Evolutionary conservation across 2,329 filamentous ascomycete genomes (phyloP), one percentile per base, ranked within the genome.

Genomic region (Ophidiomyces ophidiicola): DNA sequence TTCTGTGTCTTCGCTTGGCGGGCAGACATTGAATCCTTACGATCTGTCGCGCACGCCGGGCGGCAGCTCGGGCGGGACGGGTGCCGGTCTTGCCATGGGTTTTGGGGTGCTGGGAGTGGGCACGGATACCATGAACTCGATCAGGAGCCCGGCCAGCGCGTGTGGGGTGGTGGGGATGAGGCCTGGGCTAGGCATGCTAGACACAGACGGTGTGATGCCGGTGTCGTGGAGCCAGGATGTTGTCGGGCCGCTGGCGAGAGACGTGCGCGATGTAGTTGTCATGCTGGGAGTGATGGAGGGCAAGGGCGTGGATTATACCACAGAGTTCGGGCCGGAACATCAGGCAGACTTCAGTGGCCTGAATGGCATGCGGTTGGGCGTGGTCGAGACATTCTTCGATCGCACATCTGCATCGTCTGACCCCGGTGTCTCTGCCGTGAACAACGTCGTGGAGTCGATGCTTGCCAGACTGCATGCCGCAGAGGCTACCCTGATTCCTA

Each of bases 11-110:
- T 78, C 72, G 0, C 52, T 77, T 0, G 75, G 74, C 8, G 76
- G 77, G 0, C 77, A 81, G 54, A 78, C 76, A 0, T 53, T 72
- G 44, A 80, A 80, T 52, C 75, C 77, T 0, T 82, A 84, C 47
- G 76, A 82, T 52, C 54, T 61, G 1, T 67, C 65, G 0, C 69
- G 80, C n/a, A 80, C 76, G 0, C 76, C 76, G 0, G 77, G 76
- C 3, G 77, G 76, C 1, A 76, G 70, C 31, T 77, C 72, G 20
- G 76, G 76, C 7, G 77, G 76, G 0, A 76, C 72, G 1, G 75
- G 72, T 0, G 74, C 73, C 0, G 74, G 72, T 0, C 60, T 80
- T 19, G 74, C 70, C 10, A 61, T 68, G 2, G 72, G 67, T 15
- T 68, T 80, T 41, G 71, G 70, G 1, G 63, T 80, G 0, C 62